Conservation (phyloP, 306 rosid species). For the Ceratonia siliqua region DNA sequence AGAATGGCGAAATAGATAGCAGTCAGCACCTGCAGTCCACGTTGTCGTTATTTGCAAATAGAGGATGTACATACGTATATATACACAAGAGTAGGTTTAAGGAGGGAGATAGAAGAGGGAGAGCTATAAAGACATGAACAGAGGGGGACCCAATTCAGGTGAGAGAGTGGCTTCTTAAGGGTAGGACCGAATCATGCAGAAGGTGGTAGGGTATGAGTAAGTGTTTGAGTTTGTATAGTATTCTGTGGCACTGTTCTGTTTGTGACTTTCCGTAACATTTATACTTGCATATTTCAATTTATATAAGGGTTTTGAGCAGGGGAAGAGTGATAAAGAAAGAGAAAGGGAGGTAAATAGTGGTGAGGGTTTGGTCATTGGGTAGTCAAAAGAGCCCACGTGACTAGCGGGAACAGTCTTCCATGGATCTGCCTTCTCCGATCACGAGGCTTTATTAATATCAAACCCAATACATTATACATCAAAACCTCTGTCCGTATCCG, state of each 20-base stretch:
- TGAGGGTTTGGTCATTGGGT: slow-evolving; percentile 51
- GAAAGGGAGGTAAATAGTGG: not conserved
- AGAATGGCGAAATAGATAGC: slow-evolving; percentile 68
- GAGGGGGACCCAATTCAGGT: slow-evolving; percentile 38
- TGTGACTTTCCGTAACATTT: not conserved
- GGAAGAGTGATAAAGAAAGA: not conserved
- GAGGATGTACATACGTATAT: slow-evolving; percentile 35
- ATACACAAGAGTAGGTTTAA: not conserved
- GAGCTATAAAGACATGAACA: slow-evolving; percentile 7
- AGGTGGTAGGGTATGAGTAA: slow-evolving; percentile 43
- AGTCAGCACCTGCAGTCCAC: slow-evolving; percentile 87
- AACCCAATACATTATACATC: slow-evolving; percentile 64
- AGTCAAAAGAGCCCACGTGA: slow-evolving; percentile 97
- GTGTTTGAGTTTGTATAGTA: slow-evolving; percentile 27
- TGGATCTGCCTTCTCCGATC: slow-evolving; percentile 98
- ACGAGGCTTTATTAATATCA: slow-evolving; percentile 73
- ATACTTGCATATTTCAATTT: slow-evolving; percentile 31
- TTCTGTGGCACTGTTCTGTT: slow-evolving; percentile 17
- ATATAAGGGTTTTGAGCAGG: too few species aligned
- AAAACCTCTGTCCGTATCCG: slow-evolving; percentile 92
- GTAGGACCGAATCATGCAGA: slow-evolving; percentile 38
- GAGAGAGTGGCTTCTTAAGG: not conserved
- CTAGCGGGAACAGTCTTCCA: slow-evolving; percentile 92
- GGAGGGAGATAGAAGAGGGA: slow-evolving; percentile 36
- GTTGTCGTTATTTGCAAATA: slow-evolving; percentile 72